These are phyloP conservation scores for Juncus effusus DNA, from an alignment of 176 grass and related monocot species.

Conservation along the genomic window DNA sequence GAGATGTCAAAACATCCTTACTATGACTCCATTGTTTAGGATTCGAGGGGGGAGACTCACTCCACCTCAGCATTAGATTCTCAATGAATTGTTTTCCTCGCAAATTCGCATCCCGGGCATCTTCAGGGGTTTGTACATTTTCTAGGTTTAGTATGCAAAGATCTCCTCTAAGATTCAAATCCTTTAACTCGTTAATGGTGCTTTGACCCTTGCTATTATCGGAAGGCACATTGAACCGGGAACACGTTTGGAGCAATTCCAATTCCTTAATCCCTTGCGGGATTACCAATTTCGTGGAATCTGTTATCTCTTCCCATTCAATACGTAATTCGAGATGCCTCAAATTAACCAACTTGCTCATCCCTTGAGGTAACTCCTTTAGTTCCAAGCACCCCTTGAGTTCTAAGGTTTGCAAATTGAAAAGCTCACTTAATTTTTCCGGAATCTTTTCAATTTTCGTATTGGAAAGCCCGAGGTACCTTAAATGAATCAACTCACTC, in stretches of 20 bases:
- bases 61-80: constrained; percentile 49
- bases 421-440: constrained; percentile 37
- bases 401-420: constrained; percentile 50
- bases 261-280: constrained; percentile 11
- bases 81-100: constrained; percentile 35
- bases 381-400: constrained; percentile 41
- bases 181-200: constrained; percentile 37
- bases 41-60: constrained; percentile 4
- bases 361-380: constrained; percentile 35
- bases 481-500: constrained; percentile 37
- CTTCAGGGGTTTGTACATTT: constrained; percentile 1
- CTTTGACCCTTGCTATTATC: constrained; percentile 17
- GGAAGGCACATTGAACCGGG: constrained; percentile 36
- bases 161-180: constrained; percentile 54
- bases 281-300: constrained; percentile 31
- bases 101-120: constrained; percentile 39
- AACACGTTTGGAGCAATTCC: constrained; percentile 44
- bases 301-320: constrained; percentile 46
- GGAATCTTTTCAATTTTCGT: constrained; percentile 44
- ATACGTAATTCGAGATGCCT: constrained; percentile 50
- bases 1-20: constrained; percentile 17
- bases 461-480: constrained; percentile 40
- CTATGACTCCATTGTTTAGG: neutral
- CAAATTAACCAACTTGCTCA: constrained; percentile 47
- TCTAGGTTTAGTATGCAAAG: constrained; percentile 58